Evolutionary conservation across 768 basidiomycete genomes (phyloP).

Genomic region (Boletales sp.): DNA sequence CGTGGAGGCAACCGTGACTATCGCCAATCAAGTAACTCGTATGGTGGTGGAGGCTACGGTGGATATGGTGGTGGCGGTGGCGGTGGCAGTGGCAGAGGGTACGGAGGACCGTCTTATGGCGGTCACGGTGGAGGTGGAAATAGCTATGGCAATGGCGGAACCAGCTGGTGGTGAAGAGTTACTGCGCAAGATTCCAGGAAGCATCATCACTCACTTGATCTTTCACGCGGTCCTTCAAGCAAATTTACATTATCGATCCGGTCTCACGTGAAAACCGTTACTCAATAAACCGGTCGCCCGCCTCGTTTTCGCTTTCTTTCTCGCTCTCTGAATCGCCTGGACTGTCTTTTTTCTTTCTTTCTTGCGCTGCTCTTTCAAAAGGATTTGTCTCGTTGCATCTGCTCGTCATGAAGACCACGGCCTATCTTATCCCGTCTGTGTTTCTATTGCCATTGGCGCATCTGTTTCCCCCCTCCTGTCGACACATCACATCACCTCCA

Average conservation of each 20-base stretch:
- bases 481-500: constrained; percentile 5
- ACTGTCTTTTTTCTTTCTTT: constrained; percentile 16
- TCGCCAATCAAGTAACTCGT: constrained; percentile 25
- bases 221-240: constrained; percentile 11
- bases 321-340: constrained; percentile 34
- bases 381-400: constrained; percentile 55
- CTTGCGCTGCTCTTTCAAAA: constrained; percentile 63
- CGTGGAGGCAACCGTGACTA: constrained; percentile 38
- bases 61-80: no score
- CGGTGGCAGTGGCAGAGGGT: no score
- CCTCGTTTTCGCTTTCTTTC: constrained; percentile 23
- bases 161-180: constrained; percentile 48
- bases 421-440: constrained; percentile 41
- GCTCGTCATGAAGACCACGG: constrained; percentile 45
- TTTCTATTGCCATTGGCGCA: constrained; percentile 34
- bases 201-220: constrained; percentile 7
- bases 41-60: constrained; percentile 30
- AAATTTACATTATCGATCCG: constrained; percentile 12
- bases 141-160: constrained; percentile 30
- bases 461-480: constrained; percentile 12
- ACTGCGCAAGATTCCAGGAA: constrained; percentile 8
- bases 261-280: constrained; percentile 23
- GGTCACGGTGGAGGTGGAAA: constrained; percentile 28
- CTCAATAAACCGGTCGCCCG: constrained; percentile 14
- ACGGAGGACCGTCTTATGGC: constrained; percentile 27